Conservation (phyloP, 768 basidiomycete species). For the Agaricus subrufescens region DNA sequence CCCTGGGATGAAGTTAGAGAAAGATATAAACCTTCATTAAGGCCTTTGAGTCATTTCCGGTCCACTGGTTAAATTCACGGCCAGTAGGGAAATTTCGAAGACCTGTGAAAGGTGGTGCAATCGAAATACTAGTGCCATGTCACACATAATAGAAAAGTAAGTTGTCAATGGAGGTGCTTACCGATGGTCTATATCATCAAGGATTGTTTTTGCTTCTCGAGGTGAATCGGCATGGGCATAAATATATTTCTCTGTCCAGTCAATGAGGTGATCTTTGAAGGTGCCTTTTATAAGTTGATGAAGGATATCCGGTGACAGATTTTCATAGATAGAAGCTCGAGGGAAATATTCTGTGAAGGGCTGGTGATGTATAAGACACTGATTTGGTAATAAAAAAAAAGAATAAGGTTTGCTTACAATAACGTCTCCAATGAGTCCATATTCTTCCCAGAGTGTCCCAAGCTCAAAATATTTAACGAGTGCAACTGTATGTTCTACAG, state of each 20-base stretch:
- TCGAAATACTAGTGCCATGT: conserved; percentile 14
- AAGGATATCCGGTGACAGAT: conserved; percentile 25
- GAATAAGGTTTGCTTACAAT: too few relatives aligned
- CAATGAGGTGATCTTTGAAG: conserved; percentile 38
- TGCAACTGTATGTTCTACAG: background rate
- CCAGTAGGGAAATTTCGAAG: conserved; percentile 24
- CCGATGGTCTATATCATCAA: conserved; percentile 6
- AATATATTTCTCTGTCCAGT: conserved; percentile 30
- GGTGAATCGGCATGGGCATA: background rate
- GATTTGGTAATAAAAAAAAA: background rate
- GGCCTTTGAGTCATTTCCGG: conserved; percentile 31
- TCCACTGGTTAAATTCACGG: conserved; percentile 28
- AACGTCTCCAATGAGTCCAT: background rate
- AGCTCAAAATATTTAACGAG: background rate
- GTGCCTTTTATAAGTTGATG: conserved; percentile 36
- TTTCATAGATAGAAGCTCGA: conserved; percentile 27
- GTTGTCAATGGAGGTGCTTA: background rate
- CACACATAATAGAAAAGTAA: too few relatives aligned
- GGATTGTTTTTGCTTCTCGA: background rate
- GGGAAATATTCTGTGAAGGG: conserved; percentile 27
- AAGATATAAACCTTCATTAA: conserved; percentile 29
- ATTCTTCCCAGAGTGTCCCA: conserved; percentile 3
- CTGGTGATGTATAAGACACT: conserved; percentile 11
- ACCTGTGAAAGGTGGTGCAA: conserved; percentile 16
- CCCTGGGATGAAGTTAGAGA: background rate